Evolutionary conservation across 129 eudicot genomes (phyloP), one percentile per base, ranked within the genome.

Genomic region (Artemisia tridentata): DNA sequence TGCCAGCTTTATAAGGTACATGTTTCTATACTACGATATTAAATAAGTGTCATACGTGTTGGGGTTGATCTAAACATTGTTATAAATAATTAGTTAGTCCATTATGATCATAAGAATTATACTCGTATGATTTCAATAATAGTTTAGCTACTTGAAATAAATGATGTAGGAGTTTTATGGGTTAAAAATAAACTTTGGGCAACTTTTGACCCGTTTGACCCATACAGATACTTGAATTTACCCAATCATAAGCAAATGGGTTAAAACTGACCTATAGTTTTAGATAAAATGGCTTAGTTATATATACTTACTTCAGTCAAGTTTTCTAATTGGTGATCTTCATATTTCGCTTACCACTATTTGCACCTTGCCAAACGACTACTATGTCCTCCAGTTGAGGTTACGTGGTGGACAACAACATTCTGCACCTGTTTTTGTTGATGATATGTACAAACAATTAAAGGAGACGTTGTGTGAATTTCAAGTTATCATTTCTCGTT

Each of bases 1-100:
- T 90, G 96, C 85, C 85, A 83, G 70, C 64, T 56, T 71, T 88
- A 85, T 70, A 84, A 84, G 96, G 95, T 87, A 74, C 74, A 65
- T 17, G 10, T 73, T 48, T 46, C 48, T 65, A 60, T 29, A 29
- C 38, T 29, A 29, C 5, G 38, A 29, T 29, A 29, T 29, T 29
- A 3, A 29, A 29, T 29, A 29, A 29, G 5, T 29, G 5, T 29
- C 38, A 29, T 29, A 27, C 31, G 4, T 27, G 31, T 4, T 27
- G 23, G 31, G 31, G 31, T 27, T 27, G 31, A 27, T 27, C 31
- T 4, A 27, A 4, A 2, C 4, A 2, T 27, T 27, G 1, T 27
- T 27, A 27, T 27, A 27, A 27, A 27, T 27, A 27, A 27, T 27
- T 27, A 27, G 31, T 4, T 1, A 27, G 31, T 25, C 29, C 29